Base-by-base conservation (phyloP, 768 basidiomycete genomes). In the Leccinum obscurum region DNA sequence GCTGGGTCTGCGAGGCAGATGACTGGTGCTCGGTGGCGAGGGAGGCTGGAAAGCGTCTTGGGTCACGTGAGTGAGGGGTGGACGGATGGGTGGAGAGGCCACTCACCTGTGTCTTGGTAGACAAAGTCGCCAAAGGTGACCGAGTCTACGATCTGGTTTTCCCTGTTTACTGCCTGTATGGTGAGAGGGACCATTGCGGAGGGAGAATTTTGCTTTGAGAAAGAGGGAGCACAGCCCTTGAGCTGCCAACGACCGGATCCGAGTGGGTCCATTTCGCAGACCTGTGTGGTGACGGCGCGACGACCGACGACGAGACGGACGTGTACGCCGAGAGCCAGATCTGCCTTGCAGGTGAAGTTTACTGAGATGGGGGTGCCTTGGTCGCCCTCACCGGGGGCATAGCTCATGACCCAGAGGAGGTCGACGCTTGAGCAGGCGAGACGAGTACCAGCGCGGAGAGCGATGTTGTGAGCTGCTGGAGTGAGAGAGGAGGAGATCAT, bases 231-330 rank as follows among this genome's bases (percentile, higher is more conserved):
- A n/a, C 76, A 68, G 1, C 86, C 87, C 55, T 84, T 80, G 55
- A 91, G 82, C 68, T 87, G 84, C 87, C 85, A 89, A 51, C 80
- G 75, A 34, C 83, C 84, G 57, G 79, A 79, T 8, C 77, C 73
- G 1, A 77, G 69, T 13, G 76, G 68, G n/a, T 77, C 76, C 0
- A 87, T 68, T 65, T 83, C 80, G 49, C 78, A 78, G 30, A 93
- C 88, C 13, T 81, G 81, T 0, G 92, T 93, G 35, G 78, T 78
- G 26, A 93, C 80, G 3, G 90, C 83, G 62, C 82, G 85, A 60
- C 78, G 72, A 32, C 88, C 92, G 63, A 94, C 79, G 65, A 93
- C 85, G 63, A 94, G 84, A 55, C 92, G 85, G 24, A 93, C 83
- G 60, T 81, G 85, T 39, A 89, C 80, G 1, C 64, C 72, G 3